Percentiles rank a stretch among this genome's conserved stretches.
These are phyloP conservation scores for Cajanus cajan DNA, from an alignment of 306 rosid genomes.

Conservation along the genomic window DNA sequence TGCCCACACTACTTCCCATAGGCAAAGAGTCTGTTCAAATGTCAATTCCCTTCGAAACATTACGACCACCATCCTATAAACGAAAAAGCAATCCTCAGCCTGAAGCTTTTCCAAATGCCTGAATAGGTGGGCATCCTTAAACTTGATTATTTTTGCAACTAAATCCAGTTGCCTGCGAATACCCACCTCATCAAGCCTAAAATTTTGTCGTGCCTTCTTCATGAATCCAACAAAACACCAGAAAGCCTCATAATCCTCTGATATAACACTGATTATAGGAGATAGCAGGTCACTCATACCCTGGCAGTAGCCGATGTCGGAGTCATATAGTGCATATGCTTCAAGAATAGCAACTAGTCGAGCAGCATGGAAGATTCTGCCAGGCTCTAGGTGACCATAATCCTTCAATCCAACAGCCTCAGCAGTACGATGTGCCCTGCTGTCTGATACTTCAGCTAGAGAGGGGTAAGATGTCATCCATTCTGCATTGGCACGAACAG, in stretches of 20 bases:
- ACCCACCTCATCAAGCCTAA: constrained; percentile 97
- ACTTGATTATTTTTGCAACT: constrained; percentile 83
- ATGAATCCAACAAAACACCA: constrained; percentile 99
- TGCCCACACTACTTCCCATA: constrained; percentile 99
- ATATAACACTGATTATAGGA: constrained; percentile 75
- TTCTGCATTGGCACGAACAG: constrained; percentile 86
- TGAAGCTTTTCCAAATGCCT: constrained; percentile 92
- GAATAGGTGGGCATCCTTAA: constrained; percentile 84
- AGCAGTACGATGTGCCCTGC: constrained; percentile 63
- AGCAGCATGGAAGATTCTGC: constrained; percentile 90
- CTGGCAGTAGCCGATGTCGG: constrained; percentile 99
- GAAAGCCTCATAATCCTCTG: constrained; percentile 95
- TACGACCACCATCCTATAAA: constrained; percentile 98
- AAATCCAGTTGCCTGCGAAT: constrained; percentile 83
- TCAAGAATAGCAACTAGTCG: constrained; percentile 94
- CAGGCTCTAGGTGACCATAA: constrained; percentile 81
- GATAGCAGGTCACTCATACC: constrained; percentile 99
- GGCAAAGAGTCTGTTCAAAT: constrained; percentile 93
- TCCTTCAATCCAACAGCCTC: constrained; percentile 96
- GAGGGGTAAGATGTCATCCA: constrained; percentile 74
- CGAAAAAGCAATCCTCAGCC: constrained; percentile 98
- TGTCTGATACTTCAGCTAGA: constrained; percentile 63
- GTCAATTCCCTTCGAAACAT: constrained; percentile 91
- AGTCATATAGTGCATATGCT: constrained; percentile 92
- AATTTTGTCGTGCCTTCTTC: constrained; percentile 97